These are phyloP conservation scores for Penicillium turbatum DNA, from an alignment of 495 filamentous ascomycete genomes.

Conservation along the genomic window DNA sequence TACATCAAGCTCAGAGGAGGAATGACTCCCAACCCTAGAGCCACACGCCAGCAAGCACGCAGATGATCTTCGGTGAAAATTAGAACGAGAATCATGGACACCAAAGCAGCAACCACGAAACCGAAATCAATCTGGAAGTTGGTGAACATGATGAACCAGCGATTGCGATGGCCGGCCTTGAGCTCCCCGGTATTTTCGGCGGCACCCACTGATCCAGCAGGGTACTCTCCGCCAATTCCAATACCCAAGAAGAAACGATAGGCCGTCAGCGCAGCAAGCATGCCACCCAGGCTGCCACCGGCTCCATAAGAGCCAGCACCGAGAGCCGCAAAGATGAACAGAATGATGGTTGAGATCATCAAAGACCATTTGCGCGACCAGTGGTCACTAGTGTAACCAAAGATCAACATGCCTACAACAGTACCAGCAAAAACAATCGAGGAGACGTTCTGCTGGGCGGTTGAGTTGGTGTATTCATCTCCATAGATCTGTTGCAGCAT, in stretches of 20 bases:
- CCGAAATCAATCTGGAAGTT: conserved; percentile 83
- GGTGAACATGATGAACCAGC: conserved; percentile 92
- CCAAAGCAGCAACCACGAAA: conserved; percentile 70
- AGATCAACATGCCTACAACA: conserved; percentile 76
- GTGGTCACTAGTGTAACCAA: conserved; percentile 77
- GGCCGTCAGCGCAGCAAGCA: conserved; percentile 78
- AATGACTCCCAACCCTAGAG: conserved; percentile 72
- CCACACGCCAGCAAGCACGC: conserved; percentile 69
- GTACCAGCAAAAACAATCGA: conserved; percentile 87
- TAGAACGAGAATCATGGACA: conserved; percentile 67
- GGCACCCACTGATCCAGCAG: conserved; percentile 78
- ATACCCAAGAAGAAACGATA: conserved; percentile 78
- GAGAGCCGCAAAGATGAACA: conserved; percentile 82
- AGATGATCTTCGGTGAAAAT: conserved; percentile 65
- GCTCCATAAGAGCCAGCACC: conserved; percentile 69
- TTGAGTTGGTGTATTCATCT: conserved; percentile 57
- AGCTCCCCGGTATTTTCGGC: conserved; percentile 83
- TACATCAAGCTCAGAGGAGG: conserved; percentile 73
- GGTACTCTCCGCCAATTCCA: conserved; percentile 74
- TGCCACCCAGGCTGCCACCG: conserved; percentile 55
- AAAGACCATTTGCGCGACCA: conserved; percentile 81
- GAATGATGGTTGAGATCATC: conserved; percentile 71
- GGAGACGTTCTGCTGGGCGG: conserved; percentile 64
- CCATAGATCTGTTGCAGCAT: conserved; percentile 62
- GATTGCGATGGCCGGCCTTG: conserved; percentile 71